Base-by-base conservation (phyloP, 768 basidiomycete genomes). In the Omphalotus guepiniiformis region DNA sequence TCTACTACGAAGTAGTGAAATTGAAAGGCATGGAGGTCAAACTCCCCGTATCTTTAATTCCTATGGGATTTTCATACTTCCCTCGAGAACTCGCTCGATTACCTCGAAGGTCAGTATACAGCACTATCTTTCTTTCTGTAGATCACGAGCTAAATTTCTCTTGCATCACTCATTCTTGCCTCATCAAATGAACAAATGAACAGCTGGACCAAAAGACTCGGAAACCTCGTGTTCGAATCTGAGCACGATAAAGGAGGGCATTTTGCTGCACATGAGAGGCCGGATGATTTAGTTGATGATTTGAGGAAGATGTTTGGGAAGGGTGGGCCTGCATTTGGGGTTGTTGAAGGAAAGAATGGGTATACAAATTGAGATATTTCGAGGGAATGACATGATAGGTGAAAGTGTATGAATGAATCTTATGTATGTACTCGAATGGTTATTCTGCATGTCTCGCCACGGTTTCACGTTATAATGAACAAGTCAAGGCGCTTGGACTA, bases 271-370 rank as follows among this genome's bases (percentile, higher is more conserved):
- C 44, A 46, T 23, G 44, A 46, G 23, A 25, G 21, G 28, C 44
- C 44, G 22, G 44, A 46, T 18, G 8, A 47, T 1, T 54, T 73
- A n/a, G 70, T 51, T 2, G 57, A 50, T 4, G 72, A 70, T 47
- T 19, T 73, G 23, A 54, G 63, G 21, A 60, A 52, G 48, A 71
- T 72, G 68, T 73, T 71, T 40, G 62, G 58, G 34, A 64, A 57
- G 37, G 62, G 58, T 15, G 67, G 71, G 0, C 58, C 60, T 8
- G 68, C 65, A 12, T 63, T 55, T 35, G 58, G 60, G 18, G 62
- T 69, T 5, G 59, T 71, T 11, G 41, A 51, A 0, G 65, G 63
- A 13, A 59, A 56, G 27, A 49, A 30, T 15, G 66, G 66, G 6
- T 67, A 66, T 28, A 29, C 25, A 9, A 32, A 32, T 9, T 32